Percentiles rank a stretch among this genome's conserved stretches.
Conservation (phyloP, 106 monocot species). For the Phalaenopsis equestris region DNA sequence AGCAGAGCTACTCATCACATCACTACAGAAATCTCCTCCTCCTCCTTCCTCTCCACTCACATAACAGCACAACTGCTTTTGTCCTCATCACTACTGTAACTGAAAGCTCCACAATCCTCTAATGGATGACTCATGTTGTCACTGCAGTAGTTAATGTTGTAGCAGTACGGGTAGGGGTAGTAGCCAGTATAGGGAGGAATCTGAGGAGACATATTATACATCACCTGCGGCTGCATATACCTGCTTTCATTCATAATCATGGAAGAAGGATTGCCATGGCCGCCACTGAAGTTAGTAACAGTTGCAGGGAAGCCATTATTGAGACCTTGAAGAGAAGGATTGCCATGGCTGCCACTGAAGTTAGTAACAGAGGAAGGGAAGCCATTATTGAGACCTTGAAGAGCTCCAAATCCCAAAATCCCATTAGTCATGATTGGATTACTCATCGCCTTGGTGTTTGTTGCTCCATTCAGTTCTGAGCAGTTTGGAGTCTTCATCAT, state of each 20-base stretch:
- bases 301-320: conserved; percentile 29
- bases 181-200: conserved; percentile 46
- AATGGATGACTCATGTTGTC: not conserved
- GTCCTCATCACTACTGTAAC: conserved; percentile 61
- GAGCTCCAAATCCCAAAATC: not conserved
- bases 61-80: conserved; percentile 45
- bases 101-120: conserved; percentile 27
- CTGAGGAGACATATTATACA: conserved; percentile 42
- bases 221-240: conserved; percentile 39
- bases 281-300: not conserved
- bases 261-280: conserved; percentile 7
- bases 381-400: conserved; percentile 11
- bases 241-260: conserved; percentile 12
- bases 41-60: conserved; percentile 13
- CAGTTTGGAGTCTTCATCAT: conserved; percentile 14
- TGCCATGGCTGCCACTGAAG: not conserved
- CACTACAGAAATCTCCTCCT: not conserved
- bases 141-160: not conserved
- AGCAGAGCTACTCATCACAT: not conserved
- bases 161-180: conserved; percentile 13
- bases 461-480: not conserved
- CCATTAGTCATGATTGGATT: too few species aligned
- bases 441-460: too few species aligned
- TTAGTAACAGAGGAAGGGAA: not conserved
- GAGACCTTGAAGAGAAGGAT: not conserved